phyloP scores from a whole-genome alignment of 345 rosid genomes.

The Brassica nigra region DNA sequence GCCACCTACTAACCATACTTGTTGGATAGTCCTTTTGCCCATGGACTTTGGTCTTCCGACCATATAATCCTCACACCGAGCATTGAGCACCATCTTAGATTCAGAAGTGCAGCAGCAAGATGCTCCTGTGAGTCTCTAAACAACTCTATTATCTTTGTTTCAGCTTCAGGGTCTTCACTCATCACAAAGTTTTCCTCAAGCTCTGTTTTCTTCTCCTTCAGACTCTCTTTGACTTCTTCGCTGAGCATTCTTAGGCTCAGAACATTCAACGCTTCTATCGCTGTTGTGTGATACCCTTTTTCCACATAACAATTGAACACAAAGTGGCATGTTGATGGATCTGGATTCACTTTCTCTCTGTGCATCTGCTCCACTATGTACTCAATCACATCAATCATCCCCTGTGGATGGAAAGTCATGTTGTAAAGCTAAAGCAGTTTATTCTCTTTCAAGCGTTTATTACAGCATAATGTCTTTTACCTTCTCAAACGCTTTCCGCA shows the following conservation, averaged over 20 bases:
- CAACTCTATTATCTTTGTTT: conserved; percentile 49
- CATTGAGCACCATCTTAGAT: conserved; percentile 79
- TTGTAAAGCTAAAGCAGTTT: too few species aligned
- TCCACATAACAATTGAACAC: conserved; percentile 58
- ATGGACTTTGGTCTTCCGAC: conserved; percentile 62
- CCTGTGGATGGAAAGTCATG: conserved; percentile 39
- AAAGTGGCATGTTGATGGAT: conserved; percentile 62
- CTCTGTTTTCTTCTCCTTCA: conserved; percentile 49
- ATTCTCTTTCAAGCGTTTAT: background rate
- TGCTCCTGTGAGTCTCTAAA: conserved; percentile 48
- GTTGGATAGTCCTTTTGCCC: conserved; percentile 56
- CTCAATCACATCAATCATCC: conserved; percentile 68
- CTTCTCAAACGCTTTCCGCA: conserved; percentile 55
- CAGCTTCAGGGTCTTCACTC: conserved; percentile 62
- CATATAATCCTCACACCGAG: conserved; percentile 54
- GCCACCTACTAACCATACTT: conserved; percentile 36
- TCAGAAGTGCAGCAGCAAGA: conserved; percentile 56
- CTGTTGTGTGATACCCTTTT: conserved; percentile 48
- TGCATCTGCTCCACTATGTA: conserved; percentile 62
- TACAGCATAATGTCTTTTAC: conserved; percentile 36
- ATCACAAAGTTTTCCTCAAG: conserved; percentile 57
- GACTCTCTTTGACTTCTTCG: conserved; percentile 38
- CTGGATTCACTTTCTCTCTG: conserved; percentile 60
- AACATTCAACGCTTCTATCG: conserved; percentile 76
- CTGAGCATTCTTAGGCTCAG: conserved; percentile 68